phyloP scores from a whole-genome alignment of 768 basidiomycete species.

The Coprinopsis cinerea region DNA sequence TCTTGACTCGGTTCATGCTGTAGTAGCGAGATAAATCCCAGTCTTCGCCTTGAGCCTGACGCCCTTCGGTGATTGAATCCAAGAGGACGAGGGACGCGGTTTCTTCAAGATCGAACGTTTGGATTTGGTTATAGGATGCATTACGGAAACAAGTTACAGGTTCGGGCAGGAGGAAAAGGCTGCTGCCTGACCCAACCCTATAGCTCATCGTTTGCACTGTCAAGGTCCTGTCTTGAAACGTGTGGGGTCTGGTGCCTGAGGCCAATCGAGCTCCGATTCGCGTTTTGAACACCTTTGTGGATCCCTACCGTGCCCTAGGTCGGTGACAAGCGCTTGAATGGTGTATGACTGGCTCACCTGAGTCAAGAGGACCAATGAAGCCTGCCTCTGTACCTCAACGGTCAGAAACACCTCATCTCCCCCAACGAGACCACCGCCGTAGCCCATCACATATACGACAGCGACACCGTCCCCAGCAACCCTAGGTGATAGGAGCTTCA shows the following conservation, averaged over 20 bases:
- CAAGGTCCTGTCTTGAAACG: slow-evolving; percentile 9
- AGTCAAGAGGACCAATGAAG: slow-evolving; percentile 69
- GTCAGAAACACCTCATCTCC: slow-evolving; percentile 68
- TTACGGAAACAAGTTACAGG: slow-evolving; percentile 88
- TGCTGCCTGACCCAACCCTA: slow-evolving; percentile 41
- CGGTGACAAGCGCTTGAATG: not conserved
- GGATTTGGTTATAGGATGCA: slow-evolving; percentile 78
- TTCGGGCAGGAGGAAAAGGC: slow-evolving; percentile 82
- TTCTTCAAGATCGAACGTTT: slow-evolving; percentile 63
- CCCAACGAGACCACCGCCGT: slow-evolving; percentile 88
- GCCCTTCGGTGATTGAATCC: slow-evolving; percentile 91
- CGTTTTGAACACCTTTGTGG: slow-evolving; percentile 91
- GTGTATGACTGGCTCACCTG: slow-evolving; percentile 50
- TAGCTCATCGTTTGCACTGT: slow-evolving; percentile 67
- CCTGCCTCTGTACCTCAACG: slow-evolving; percentile 52
- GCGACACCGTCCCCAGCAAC: slow-evolving; percentile 45
- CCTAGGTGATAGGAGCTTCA: slow-evolving; percentile 81
- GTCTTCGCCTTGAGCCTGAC: slow-evolving; percentile 76
- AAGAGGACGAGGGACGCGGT: slow-evolving; percentile 67
- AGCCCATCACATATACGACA: slow-evolving; percentile 74
- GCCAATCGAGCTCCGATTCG: slow-evolving; percentile 58
- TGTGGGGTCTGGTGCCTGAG: slow-evolving; percentile 18
- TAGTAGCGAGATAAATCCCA: slow-evolving; percentile 87
- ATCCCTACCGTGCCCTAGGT: slow-evolving; percentile 47
- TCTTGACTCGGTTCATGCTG: slow-evolving; percentile 77